Evolutionary conservation across 768 basidiomycete species (phyloP).

Genomic region (Cantharellus anzutake): DNA sequence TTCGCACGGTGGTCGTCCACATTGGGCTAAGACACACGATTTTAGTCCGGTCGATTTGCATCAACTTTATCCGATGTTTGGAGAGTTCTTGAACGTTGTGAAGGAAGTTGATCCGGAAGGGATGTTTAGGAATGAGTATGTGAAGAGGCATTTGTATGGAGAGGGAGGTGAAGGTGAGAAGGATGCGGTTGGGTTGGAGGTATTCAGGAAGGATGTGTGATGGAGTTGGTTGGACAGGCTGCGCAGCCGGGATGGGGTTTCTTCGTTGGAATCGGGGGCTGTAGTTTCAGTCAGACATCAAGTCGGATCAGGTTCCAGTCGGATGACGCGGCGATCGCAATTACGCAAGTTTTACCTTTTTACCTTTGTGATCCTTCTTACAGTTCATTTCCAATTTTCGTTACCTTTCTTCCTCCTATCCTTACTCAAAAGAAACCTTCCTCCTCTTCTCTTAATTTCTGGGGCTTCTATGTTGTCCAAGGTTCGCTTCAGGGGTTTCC

Average conservation of each 20-base stretch:
- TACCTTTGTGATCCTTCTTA: not conserved
- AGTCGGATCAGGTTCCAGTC: too few relatives aligned
- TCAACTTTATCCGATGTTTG: slow-evolving; percentile 60
- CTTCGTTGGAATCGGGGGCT: too few relatives aligned
- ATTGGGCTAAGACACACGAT: slow-evolving; percentile 89
- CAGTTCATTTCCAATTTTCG: not conserved
- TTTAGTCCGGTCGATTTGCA: slow-evolving; percentile 46
- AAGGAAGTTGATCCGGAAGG: slow-evolving; percentile 41
- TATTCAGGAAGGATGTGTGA: not conserved
- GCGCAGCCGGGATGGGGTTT: too few relatives aligned
- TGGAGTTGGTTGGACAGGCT: not conserved
- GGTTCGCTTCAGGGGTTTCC: too few relatives aligned
- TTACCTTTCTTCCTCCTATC: not conserved
- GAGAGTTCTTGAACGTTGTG: slow-evolving; percentile 52
- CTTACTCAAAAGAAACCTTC: not conserved
- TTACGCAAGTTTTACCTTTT: not conserved
- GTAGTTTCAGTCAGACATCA: too few relatives aligned
- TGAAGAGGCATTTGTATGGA: slow-evolving; percentile 72
- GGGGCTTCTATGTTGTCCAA: not conserved
- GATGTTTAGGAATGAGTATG: slow-evolving; percentile 75
- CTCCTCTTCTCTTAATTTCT: not conserved
- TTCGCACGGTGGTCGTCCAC: slow-evolving; percentile 62
- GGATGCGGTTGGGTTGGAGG: not conserved
- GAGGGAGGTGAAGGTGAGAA: slow-evolving; percentile 9
- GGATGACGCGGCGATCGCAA: too few relatives aligned